Percentiles rank a stretch among this genome's conserved stretches.
Evolutionary conservation across 805 yeast species (phyloP).

Genomic region (Candida qinlingensis): DNA sequence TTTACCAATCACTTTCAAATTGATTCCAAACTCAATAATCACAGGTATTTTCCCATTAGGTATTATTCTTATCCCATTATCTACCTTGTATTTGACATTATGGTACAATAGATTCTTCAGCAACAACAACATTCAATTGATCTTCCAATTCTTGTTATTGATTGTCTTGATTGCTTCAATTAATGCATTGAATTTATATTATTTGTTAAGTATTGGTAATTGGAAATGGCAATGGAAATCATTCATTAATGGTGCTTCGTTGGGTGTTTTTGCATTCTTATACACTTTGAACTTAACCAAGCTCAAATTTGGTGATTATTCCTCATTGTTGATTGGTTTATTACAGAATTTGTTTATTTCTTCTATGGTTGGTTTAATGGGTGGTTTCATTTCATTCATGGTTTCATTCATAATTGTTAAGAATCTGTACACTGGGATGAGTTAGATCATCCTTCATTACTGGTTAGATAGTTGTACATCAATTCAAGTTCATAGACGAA

Average conservation of each 20-base stretch:
- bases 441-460: neutral
- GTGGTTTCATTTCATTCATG: slow-evolving; percentile 21
- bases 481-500: too few species aligned
- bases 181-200: slow-evolving; percentile 19
- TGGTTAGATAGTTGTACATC: too few species aligned
- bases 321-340: slow-evolving; percentile 20
- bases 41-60: slow-evolving; percentile 28
- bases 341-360: slow-evolving; percentile 22
- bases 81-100: slow-evolving; percentile 21
- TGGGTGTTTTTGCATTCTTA: slow-evolving; percentile 22
- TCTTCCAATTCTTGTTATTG: slow-evolving; percentile 15
- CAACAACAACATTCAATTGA: slow-evolving; percentile 9
- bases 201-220: slow-evolving; percentile 23
- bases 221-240: slow-evolving; percentile 29
- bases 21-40: slow-evolving; percentile 23
- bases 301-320: slow-evolving; percentile 24
- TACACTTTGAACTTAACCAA: slow-evolving; percentile 24
- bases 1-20: slow-evolving; percentile 23
- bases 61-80: slow-evolving; percentile 23
- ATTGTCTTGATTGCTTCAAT: slow-evolving; percentile 15
- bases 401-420: slow-evolving; percentile 17
- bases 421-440: slow-evolving; percentile 11
- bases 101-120: slow-evolving; percentile 25
- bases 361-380: slow-evolving; percentile 18
- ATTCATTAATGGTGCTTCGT: slow-evolving; percentile 22